Percentiles rank a stretch among this genome's conserved stretches.
Conservation (phyloP, 306 rosid species). For the Cucumis hystrix region DNA sequence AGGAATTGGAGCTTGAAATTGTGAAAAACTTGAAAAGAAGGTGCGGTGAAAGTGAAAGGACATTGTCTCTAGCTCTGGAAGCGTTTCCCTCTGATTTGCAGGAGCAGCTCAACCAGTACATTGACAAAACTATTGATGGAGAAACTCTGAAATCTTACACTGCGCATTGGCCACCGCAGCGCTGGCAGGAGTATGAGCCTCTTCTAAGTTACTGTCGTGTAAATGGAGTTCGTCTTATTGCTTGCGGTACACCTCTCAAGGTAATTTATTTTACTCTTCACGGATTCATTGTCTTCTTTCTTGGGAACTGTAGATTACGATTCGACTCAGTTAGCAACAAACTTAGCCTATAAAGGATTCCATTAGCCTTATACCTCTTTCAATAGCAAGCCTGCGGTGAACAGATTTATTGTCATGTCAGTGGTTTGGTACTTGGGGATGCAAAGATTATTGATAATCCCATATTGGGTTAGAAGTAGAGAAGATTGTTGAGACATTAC, state of each 20-base stretch:
- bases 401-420: not conserved
- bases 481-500: not conserved
- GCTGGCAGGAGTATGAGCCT: constrained; percentile 96
- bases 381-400: not conserved
- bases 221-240: constrained; percentile 57
- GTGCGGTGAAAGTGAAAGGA: constrained; percentile 42
- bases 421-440: not conserved
- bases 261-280: constrained; percentile 20
- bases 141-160: constrained; percentile 51
- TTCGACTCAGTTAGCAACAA: not conserved
- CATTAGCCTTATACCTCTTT: not conserved
- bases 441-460: not conserved
- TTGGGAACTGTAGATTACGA: not conserved
- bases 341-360: not conserved
- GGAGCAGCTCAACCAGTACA: constrained; percentile 57
- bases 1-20: constrained; percentile 80
- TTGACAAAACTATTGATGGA: constrained; percentile 74
- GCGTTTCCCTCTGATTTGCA: constrained; percentile 67
- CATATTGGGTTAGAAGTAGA: not conserved
- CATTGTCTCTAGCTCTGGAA: constrained; percentile 66
- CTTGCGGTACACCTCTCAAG: constrained; percentile 74
- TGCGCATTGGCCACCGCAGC: constrained; percentile 61
- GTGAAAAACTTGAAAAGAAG: constrained; percentile 51
- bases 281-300: not conserved
- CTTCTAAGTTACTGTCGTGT: constrained; percentile 68